Percentiles rank a stretch among this genome's conserved stretches.
phyloP scores from a whole-genome alignment of 2,329 filamentous ascomycete species.

The Talaromyces sp. region DNA sequence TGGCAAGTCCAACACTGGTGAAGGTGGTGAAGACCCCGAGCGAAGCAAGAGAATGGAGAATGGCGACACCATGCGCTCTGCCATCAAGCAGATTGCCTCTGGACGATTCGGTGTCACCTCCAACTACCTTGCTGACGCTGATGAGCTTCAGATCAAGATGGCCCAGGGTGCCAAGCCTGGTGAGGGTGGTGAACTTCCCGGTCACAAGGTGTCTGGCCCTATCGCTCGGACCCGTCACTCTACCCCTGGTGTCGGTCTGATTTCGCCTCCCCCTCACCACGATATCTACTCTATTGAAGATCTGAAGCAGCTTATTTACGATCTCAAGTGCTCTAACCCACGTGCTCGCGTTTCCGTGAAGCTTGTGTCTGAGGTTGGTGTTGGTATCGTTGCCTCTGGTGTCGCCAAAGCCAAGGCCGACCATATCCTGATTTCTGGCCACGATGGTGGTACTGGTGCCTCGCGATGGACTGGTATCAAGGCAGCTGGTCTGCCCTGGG shows the following conservation, averaged over 20 bases:
- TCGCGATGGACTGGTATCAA: constrained; percentile 99
- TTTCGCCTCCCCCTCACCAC: constrained; percentile 93
- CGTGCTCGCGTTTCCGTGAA: constrained; percentile 91
- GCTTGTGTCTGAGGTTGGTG: constrained; percentile 94
- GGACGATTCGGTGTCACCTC: constrained; percentile 95
- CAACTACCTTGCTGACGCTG: constrained; percentile 88
- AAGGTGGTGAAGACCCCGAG: constrained; percentile 94
- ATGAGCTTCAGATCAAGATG: constrained; percentile 99
- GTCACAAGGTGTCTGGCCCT: constrained; percentile 91
- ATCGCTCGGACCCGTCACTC: constrained; percentile 95
- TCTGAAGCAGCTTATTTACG: constrained; percentile 95
- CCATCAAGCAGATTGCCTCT: constrained; percentile 96
- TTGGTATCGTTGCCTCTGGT: constrained; percentile 95
- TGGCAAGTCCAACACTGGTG: constrained; percentile 95
- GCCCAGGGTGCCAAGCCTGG: constrained; percentile 96
- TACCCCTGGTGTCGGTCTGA: constrained; percentile 90
- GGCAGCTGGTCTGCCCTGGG: constrained; percentile 94
- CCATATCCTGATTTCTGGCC: constrained; percentile 92
- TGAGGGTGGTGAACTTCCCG: constrained; percentile 93
- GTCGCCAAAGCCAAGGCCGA: constrained; percentile 97
- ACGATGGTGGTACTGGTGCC: constrained; percentile 94
- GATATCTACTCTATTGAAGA: constrained; percentile 99
- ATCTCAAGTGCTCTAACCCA: constrained; percentile 93
- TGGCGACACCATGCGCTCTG: constrained; percentile 93
- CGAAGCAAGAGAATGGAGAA: constrained; percentile 81